phyloP scores from a whole-genome alignment of 768 basidiomycete species.

The Porphyrellus cyaneotinctus region DNA sequence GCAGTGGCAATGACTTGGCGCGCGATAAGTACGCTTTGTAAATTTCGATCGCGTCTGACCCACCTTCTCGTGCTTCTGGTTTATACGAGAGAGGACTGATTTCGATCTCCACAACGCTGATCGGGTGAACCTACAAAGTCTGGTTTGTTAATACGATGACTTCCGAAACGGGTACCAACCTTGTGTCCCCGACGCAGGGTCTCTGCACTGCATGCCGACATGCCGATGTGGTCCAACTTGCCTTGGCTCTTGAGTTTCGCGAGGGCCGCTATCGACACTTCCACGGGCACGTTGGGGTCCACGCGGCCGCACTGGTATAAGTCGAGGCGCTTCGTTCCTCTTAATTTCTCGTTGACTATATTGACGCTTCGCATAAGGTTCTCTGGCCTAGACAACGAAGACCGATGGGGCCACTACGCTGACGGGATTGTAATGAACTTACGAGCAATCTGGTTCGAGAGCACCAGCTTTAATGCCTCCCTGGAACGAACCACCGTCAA shows the following conservation, averaged over 20 bases:
- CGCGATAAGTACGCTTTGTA: background rate
- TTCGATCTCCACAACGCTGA: constrained; percentile 65
- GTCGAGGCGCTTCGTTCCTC: constrained; percentile 54
- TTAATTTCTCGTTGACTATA: constrained; percentile 41
- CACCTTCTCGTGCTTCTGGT: constrained; percentile 44
- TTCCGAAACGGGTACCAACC: background rate
- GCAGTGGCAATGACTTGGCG: constrained; percentile 47
- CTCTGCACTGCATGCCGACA: constrained; percentile 50
- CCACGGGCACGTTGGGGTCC: constrained; percentile 40
- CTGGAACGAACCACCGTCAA: constrained; percentile 2
- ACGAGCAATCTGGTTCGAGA: constrained; percentile 26
- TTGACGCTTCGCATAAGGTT: constrained; percentile 44
- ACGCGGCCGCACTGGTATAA: constrained; percentile 52
- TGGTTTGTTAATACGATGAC: background rate
- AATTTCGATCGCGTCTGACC: background rate
- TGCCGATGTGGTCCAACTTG: constrained; percentile 50
- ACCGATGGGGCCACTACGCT: background rate
- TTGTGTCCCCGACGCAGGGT: constrained; percentile 42
- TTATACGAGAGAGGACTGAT: constrained; percentile 57
- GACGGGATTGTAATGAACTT: constrained; percentile 1
- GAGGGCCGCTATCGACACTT: constrained; percentile 44
- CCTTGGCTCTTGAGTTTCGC: constrained; percentile 31
- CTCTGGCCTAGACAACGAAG: constrained; percentile 22
- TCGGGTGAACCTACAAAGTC: constrained; percentile 42
- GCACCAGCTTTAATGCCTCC: constrained; percentile 3